Conservation (phyloP, 1,284 basidiomycete genomes). For the Stereum hirsutum region DNA sequence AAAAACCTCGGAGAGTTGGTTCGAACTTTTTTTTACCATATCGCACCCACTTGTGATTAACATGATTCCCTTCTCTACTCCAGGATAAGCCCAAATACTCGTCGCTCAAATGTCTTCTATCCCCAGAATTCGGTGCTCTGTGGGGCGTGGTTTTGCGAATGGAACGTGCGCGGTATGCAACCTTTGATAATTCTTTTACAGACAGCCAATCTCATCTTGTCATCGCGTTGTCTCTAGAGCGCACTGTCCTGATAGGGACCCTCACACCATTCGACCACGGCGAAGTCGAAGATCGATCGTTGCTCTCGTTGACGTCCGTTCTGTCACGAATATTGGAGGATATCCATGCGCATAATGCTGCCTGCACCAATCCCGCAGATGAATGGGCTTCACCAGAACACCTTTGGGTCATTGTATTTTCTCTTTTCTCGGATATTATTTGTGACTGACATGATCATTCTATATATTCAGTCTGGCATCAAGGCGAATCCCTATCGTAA, state of each 20-base stretch:
- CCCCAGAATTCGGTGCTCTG: neutral
- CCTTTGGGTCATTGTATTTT: too few species aligned
- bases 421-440: too few species aligned
- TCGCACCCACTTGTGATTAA: too few species aligned
- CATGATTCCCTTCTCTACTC: too few species aligned
- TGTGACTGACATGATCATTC: too few species aligned
- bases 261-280: constrained; percentile 1
- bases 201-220: neutral
- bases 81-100: too few species aligned
- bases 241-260: constrained; percentile 2
- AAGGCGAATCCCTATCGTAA: constrained; percentile 1
- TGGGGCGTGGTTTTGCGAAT: constrained; percentile 1
- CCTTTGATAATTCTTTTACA: too few species aligned
- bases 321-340: neutral
- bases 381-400: constrained; percentile 2
- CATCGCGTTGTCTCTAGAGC: neutral
- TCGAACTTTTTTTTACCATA: too few species aligned
- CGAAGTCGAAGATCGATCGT: constrained; percentile 3
- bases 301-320: neutral
- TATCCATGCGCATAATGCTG: neutral
- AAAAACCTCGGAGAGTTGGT: neutral
- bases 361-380: neutral
- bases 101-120: neutral
- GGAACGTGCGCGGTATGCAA: constrained; percentile 1
- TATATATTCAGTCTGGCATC: too few species aligned